Percentiles rank a stretch among this genome's conserved stretches.
Conservation (phyloP, 176 grass and related monocot species). For the Cenchrus americanus region DNA sequence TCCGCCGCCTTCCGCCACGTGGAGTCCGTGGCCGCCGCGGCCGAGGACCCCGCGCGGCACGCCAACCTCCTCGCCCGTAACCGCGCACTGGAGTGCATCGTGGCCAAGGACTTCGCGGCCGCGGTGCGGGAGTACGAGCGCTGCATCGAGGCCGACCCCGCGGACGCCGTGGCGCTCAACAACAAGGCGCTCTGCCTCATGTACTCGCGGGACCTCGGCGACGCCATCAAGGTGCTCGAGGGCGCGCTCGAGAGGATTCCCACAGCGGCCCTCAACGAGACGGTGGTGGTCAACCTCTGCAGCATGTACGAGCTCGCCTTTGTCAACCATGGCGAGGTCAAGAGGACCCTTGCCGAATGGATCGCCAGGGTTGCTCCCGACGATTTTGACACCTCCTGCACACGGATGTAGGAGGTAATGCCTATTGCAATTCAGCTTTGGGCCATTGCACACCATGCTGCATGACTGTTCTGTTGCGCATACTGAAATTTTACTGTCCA, state of each 20-base stretch:
- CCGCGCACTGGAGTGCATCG: constrained; percentile 71
- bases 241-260: constrained; percentile 74
- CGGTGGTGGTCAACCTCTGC: constrained; percentile 84
- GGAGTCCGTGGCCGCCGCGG: constrained; percentile 49
- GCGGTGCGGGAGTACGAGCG: constrained; percentile 93
- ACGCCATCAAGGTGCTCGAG: constrained; percentile 93
- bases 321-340: constrained; percentile 75
- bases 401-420: constrained; percentile 65
- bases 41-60: constrained; percentile 30
- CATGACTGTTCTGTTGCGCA: background rate
- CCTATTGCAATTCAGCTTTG: constrained; percentile 10
- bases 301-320: constrained; percentile 95
- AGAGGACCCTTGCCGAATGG: constrained; percentile 75
- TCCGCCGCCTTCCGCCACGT: constrained; percentile 65
- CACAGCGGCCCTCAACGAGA: constrained; percentile 81
- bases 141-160: constrained; percentile 74
- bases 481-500: background rate
- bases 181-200: constrained; percentile 97
- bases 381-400: constrained; percentile 89
- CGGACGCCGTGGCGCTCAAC: constrained; percentile 82
- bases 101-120: constrained; percentile 75
- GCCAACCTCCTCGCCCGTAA: constrained; percentile 75
- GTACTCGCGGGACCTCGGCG: constrained; percentile 86
- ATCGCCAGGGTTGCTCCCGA: constrained; percentile 80
- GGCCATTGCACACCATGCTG: background rate